Conservation (phyloP, 352 stramenopile species). For the Plasmopara halstedii region DNA sequence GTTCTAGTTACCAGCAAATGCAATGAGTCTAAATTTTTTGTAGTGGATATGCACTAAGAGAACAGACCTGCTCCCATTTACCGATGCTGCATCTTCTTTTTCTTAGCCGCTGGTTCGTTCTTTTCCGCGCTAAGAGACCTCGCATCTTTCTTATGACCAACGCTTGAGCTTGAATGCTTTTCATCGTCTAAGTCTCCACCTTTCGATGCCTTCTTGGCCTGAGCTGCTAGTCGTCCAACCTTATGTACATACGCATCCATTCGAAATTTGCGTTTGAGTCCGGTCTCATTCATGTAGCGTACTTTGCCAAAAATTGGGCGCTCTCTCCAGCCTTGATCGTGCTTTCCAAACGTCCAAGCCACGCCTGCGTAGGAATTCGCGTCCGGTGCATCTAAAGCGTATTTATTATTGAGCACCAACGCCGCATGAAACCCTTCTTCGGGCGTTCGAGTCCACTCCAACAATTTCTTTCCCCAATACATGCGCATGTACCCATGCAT, state of each 20-base stretch:
- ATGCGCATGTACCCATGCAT: slow-evolving; percentile 93
- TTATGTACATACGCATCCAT: slow-evolving; percentile 83
- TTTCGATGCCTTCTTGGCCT: slow-evolving; percentile 5
- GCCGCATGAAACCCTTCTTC: slow-evolving; percentile 87
- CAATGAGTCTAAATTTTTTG: too few relatives aligned
- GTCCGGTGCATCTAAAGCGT: slow-evolving; percentile 94
- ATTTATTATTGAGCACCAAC: slow-evolving; percentile 98
- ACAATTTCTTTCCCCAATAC: slow-evolving; percentile 99
- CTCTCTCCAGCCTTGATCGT: slow-evolving; percentile 97
- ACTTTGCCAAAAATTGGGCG: slow-evolving; percentile 98
- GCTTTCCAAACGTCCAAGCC: slow-evolving; percentile 87
- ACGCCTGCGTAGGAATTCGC: slow-evolving; percentile 90
- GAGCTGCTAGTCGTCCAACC: slow-evolving; percentile 25
- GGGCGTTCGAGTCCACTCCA: slow-evolving; percentile 95
- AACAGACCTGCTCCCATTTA: slow-evolving; percentile 2
- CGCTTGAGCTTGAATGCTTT: slow-evolving; percentile 2
- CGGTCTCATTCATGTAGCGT: slow-evolving; percentile 98
- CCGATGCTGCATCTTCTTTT: slow-evolving; percentile 15
- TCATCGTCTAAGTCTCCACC: slow-evolving; percentile 7
- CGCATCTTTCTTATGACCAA: slow-evolving; percentile 7
- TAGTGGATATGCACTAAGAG: too few relatives aligned
- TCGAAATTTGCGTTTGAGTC: slow-evolving; percentile 98
- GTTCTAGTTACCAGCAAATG: too few relatives aligned
- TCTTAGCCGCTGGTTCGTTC: slow-evolving; percentile 13
- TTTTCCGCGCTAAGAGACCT: slow-evolving; percentile 4